Base-by-base conservation (phyloP, 1,284 basidiomycete species). In the Termitomyces sp. region DNA sequence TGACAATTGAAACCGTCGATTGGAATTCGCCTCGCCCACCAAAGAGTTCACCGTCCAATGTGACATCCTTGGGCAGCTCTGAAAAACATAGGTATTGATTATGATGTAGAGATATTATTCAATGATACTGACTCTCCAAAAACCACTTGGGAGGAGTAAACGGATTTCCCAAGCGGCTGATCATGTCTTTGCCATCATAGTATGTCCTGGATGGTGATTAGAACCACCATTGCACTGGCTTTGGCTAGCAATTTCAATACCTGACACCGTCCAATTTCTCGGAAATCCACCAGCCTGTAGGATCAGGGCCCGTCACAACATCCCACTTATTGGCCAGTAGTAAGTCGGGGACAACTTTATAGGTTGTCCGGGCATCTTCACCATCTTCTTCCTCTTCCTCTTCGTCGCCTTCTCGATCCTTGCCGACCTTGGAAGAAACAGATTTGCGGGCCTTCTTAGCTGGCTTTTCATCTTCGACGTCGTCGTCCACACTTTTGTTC, bases 11-110 rank as follows among this genome's bases (percentile, higher is more conserved):
- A 3, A 81, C 78, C 0, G 80, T 80, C 28, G 75, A 77, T 61
- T 78, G 78, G 66, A 82, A 84, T 56, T 77, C 68, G 46, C 78
- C 73, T 21, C 81, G 73, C n/a, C 81, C 81, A 33, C 75, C 72
- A 58, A 80, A 84, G n/a, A 84, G 73, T 63, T 85, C 83, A 21
- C 82, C 82, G 54, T 84, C 82, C 3, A 87, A 73, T 0, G 78
- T 78, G 10, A 79, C 63, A 53, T 81, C 77, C 46, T 74, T 77
- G 0, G 84, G 84, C 3, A 87, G 70, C 49, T 77, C 83, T 84
- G 57, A 48, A 14, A 33, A 39, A 18, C 16, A 52, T 41, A 14
- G 34, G 13, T 16, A 18, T 26, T 13, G 24, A 24, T 30, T 21
- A 10, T 46, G 31, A 46, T 18, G 14, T 13, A 14, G 2, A 30